A percentile compares a stretch with the other conserved stretches of the same genome.
Conservation (phyloP, 1,284 basidiomycete genomes). For the Bondarzewia mesenterica region DNA sequence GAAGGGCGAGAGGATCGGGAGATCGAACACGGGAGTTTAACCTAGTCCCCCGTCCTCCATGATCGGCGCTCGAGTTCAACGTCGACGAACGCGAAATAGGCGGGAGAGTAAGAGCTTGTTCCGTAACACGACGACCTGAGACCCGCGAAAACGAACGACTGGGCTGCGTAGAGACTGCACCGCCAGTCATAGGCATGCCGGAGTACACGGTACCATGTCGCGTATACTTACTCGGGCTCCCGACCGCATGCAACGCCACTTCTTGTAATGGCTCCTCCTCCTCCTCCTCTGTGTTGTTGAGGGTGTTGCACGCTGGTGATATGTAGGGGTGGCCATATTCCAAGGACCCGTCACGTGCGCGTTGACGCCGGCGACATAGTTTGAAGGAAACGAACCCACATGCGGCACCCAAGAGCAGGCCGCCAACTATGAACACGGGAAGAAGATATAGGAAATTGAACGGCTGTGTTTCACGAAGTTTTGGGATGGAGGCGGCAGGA, state of each 20-base stretch:
- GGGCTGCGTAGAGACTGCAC: no score
- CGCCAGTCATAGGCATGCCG: no score
- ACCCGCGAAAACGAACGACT: no score
- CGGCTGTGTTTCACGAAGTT: constrained; percentile 12
- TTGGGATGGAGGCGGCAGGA: constrained; percentile 22
- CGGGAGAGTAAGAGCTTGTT: no score
- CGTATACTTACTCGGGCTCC: constrained; percentile 27
- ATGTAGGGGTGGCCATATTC: constrained; percentile 33
- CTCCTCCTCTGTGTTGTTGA: constrained; percentile 2
- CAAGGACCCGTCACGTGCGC: constrained; percentile 12
- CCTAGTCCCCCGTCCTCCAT: no score
- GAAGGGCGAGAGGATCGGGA: constrained; percentile 11
- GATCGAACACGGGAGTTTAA: constrained; percentile 9
- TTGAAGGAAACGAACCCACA: constrained; percentile 18
- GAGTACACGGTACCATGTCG: constrained; percentile 22
- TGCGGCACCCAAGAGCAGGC: constrained; percentile 26
- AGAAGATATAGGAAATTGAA: constrained; percentile 31
- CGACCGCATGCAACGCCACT: constrained; percentile 13
- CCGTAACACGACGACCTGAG: no score
- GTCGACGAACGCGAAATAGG: no score
- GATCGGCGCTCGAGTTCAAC: no score
- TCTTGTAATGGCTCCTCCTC: constrained; percentile 15
- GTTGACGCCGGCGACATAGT: constrained; percentile 13
- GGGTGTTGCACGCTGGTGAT: constrained; percentile 17
- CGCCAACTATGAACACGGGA: constrained; percentile 31